phyloP scores from a whole-genome alignment of 768 basidiomycete species.

The Coprinellus aureogranulatus region DNA sequence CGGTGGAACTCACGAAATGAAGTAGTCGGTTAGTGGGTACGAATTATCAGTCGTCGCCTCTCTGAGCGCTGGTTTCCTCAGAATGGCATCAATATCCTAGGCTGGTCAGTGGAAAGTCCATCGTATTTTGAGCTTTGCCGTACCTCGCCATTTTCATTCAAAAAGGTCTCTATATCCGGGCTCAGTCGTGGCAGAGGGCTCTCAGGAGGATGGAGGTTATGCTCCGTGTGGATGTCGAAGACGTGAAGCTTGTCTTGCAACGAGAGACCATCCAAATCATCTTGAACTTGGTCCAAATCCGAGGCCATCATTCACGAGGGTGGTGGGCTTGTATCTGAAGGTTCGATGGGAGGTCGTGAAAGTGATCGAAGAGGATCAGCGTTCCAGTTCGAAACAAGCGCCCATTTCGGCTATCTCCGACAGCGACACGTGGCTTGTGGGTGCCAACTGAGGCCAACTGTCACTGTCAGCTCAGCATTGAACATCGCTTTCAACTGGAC shows the following conservation, averaged over 20 bases:
- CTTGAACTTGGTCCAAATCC: constrained; percentile 1
- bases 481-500: too few relatives aligned
- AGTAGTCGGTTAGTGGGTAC: constrained; percentile 54
- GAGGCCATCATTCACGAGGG: neutral
- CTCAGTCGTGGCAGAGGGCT: constrained; percentile 31
- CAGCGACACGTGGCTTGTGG: too few relatives aligned
- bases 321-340: neutral
- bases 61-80: constrained; percentile 35
- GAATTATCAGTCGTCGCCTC: constrained; percentile 37
- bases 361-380: neutral
- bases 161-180: constrained; percentile 33
- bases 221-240: constrained; percentile 32
- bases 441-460: too few relatives aligned
- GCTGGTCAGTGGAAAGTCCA: too few relatives aligned
- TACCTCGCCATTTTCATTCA: constrained; percentile 32
- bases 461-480: too few relatives aligned
- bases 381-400: neutral
- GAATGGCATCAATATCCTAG: constrained; percentile 36
- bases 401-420: too few relatives aligned
- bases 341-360: neutral
- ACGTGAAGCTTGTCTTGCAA: constrained; percentile 9
- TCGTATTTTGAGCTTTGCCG: too few relatives aligned
- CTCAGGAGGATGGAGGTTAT: constrained; percentile 28
- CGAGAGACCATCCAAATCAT: constrained; percentile 1
- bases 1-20: constrained; percentile 46